Evolutionary conservation across 2,329 filamentous ascomycete species (phyloP).

Genomic region (Alternaria sp.): DNA sequence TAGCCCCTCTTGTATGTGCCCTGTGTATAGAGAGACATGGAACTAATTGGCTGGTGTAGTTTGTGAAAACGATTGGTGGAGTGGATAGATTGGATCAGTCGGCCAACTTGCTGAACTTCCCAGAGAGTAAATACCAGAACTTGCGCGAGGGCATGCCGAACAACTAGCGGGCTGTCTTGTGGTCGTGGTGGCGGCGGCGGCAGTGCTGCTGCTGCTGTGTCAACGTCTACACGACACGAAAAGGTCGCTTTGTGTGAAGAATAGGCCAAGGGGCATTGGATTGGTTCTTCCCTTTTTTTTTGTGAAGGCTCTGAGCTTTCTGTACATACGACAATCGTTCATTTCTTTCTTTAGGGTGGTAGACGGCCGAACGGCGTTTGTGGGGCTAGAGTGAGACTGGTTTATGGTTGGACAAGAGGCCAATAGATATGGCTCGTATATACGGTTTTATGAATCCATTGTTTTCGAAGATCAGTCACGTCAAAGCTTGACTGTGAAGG

Average conservation of each 20-base stretch:
- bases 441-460: neutral
- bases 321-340: conserved; percentile 1
- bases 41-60: conserved; percentile 29
- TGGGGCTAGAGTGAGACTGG: neutral
- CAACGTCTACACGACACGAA: neutral
- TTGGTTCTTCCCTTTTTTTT: neutral
- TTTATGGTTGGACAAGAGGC: neutral
- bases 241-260: neutral
- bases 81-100: conserved; percentile 58
- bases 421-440: neutral
- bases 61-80: conserved; percentile 66
- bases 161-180: conserved; percentile 12
- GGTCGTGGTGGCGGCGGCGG: too few species aligned
- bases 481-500: neutral
- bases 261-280: neutral
- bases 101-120: conserved; percentile 70
- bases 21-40: neutral
- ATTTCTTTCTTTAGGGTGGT: neutral
- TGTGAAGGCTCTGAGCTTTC: neutral
- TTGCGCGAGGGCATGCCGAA: conserved; percentile 49
- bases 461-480: neutral
- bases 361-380: neutral
- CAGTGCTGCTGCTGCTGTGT: neutral
- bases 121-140: conserved; percentile 75
- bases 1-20: neutral